Conservation (phyloP, 2,329 filamentous ascomycete genomes). For the Aciculosporium take region DNA sequence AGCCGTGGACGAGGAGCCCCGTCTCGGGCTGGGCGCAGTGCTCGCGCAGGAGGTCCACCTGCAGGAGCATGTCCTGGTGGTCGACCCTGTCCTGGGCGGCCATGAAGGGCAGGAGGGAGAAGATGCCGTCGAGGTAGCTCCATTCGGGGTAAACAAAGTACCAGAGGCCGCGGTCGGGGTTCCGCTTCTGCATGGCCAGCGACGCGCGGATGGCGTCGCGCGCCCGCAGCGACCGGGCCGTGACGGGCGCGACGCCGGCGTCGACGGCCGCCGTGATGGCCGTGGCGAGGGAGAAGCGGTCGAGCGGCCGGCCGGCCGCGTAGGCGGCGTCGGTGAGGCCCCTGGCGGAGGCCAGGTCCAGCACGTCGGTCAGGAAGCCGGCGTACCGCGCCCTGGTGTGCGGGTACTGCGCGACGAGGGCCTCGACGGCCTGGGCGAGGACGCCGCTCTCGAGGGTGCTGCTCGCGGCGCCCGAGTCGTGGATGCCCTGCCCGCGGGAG, state of each 20-base stretch:
- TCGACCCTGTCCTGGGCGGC: slow-evolving; percentile 7
- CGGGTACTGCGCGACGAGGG: slow-evolving; percentile 8
- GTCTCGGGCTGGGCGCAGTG: slow-evolving; percentile 3
- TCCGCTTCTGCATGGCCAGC: slow-evolving; percentile 14
- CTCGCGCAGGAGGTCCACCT: slow-evolving; percentile 9
- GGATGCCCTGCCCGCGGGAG: slow-evolving; percentile 11
- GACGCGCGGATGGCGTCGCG: slow-evolving; percentile 10
- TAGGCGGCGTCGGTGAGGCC: slow-evolving; percentile 6
- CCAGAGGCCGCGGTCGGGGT: slow-evolving; percentile 21
- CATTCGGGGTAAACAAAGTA: slow-evolving; percentile 32
- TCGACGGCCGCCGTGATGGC: slow-evolving; percentile 7
- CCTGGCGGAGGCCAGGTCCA: slow-evolving; percentile 7
- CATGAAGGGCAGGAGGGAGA: slow-evolving; percentile 30
- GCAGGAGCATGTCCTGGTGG: slow-evolving; percentile 11
- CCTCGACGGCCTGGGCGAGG: slow-evolving; percentile 10
- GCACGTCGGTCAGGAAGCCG: slow-evolving; percentile 7
- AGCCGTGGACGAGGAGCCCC: slow-evolving; percentile 31
- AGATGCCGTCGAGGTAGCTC: slow-evolving; percentile 41
- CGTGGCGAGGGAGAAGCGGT: slow-evolving; percentile 12
- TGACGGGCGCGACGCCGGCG: slow-evolving; percentile 1
- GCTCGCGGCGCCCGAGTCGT: slow-evolving; percentile 10
- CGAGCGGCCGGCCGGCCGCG: slow-evolving; percentile 9
- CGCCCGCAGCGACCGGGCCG: slow-evolving; percentile 3
- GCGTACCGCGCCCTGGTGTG: slow-evolving; percentile 3
- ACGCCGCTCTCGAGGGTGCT: slow-evolving; percentile 13